These are phyloP conservation scores for Trichoderma atroviride DNA, from an alignment of 2,329 filamentous ascomycete species.

Conservation along the genomic window DNA sequence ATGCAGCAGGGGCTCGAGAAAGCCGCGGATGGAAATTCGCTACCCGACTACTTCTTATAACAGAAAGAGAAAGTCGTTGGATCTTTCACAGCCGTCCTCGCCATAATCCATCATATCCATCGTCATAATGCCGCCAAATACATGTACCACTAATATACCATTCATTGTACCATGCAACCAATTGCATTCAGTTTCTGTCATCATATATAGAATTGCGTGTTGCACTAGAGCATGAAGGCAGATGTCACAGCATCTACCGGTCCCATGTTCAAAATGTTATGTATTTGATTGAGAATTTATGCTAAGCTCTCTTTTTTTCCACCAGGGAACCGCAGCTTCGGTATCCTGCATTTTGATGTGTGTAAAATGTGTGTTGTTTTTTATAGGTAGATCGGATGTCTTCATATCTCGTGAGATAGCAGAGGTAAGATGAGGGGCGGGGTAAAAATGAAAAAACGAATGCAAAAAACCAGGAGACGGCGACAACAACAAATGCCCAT, in stretches of 20 bases:
- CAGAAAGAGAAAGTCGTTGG: not conserved
- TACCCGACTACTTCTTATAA: constrained; percentile 75
- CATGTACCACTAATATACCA: constrained; percentile 6
- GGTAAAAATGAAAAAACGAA: not conserved
- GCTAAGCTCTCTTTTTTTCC: constrained; percentile 17
- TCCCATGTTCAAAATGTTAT: not conserved
- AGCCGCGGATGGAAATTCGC: constrained; percentile 59
- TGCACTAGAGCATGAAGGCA: constrained; percentile 15
- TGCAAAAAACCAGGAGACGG: not conserved
- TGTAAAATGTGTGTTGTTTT: not conserved
- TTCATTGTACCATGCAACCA: constrained; percentile 6
- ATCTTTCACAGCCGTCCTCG: not conserved
- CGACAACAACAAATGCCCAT: not conserved
- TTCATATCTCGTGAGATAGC: constrained; percentile 19
- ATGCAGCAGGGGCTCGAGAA: constrained; percentile 77
- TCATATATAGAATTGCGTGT: constrained; percentile 21
- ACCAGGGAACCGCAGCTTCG: not conserved
- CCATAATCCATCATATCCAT: not conserved
- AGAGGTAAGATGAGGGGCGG: not conserved
- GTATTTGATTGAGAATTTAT: constrained; percentile 8
- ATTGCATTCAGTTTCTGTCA: not conserved
- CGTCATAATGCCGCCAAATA: not conserved
- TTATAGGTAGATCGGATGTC: constrained; percentile 7
- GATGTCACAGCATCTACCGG: not conserved
- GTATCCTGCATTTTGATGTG: constrained; percentile 8